Evolutionary conservation across 2,329 filamentous ascomycete genomes (phyloP), one percentile per base, ranked within the genome.

Genomic region (Teratosphaeria pseudoeucalypti): DNA sequence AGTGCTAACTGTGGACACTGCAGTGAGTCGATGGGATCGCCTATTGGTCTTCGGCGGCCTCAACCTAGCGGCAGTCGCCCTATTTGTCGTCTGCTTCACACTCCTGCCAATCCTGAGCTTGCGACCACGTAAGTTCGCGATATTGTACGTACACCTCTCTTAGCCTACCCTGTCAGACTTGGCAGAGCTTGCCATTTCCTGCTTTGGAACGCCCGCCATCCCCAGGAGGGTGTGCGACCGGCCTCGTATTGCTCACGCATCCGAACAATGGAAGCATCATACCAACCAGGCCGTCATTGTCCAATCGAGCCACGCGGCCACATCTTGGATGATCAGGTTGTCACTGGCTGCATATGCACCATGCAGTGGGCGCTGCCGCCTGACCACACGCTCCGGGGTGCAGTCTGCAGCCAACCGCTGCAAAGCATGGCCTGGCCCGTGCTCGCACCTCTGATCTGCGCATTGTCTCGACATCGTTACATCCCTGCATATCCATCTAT

Each of bases 21-120:
- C 76, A 97, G 94, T 99, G 79, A 96, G 90, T 78, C 85, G 92
- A 78, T 97, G 92, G 94, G 94, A 99, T 77, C 89, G 92, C 60
- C 79, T 97, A 72, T 81, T 99, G 73, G 84, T 97, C 70, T 99
- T 99, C 76, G 87, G 84, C 65, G 90, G 87, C 71, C 95, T 92
- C 79, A 95, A 96, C 76, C 76, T 96, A 68, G 91, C 88, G 62
- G 91, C 94, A 64, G 81, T 90, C 65, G 90, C 89, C 66, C 92
- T 95, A 79, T 97, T 99, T 79, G 85, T 95, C 73, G 85, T 95
- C 69, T 92, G 89, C 80, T 95, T 97, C 78, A 87, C 87, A 67
- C 80, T 97, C 60, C 92, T 95, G 77, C 92, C 92, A 58, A 81
- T 92, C 62, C 82, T 96, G 66, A 82, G 89, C 66, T 76, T 90